phyloP scores from a whole-genome alignment of 192 early-diverging fungal species.

The Backusella luteola region DNA sequence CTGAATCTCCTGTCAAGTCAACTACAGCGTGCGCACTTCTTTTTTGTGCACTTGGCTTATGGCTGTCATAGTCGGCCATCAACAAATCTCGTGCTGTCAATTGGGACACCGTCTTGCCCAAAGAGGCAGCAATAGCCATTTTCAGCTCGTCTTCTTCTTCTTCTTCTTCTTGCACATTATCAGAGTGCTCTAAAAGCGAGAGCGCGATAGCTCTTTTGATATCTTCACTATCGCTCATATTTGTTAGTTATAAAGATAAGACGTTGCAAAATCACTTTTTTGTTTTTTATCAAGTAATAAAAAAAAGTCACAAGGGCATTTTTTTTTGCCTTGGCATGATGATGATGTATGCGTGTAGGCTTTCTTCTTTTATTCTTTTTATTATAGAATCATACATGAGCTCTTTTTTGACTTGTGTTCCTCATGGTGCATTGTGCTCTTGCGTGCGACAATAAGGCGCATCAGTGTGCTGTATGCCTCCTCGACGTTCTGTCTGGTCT shows the following conservation, averaged over 20 bases:
- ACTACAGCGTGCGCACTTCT: neutral
- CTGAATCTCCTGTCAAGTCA: neutral
- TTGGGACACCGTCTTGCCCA: slow-evolving; percentile 30
- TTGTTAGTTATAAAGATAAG: neutral
- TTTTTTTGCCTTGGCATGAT: neutral
- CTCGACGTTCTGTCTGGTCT: slow-evolving; percentile 79
- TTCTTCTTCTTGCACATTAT: slow-evolving; percentile 16
- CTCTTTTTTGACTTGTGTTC: slow-evolving; percentile 36
- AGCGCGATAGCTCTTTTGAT: slow-evolving; percentile 18
- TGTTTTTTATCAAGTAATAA: neutral
- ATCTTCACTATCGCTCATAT: slow-evolving; percentile 8
- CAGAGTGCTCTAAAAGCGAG: slow-evolving; percentile 18
- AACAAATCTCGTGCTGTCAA: slow-evolving; percentile 31
- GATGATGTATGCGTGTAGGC: neutral
- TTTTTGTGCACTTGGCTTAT: neutral
- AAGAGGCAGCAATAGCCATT: slow-evolving; percentile 32
- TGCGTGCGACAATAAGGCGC: slow-evolving; percentile 72
- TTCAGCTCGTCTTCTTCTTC: slow-evolving; percentile 30
- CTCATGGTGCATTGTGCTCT: slow-evolving; percentile 35
- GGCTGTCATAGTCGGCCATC: neutral
- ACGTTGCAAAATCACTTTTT: neutral
- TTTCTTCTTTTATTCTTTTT: neutral
- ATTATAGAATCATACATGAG: slow-evolving; percentile 37
- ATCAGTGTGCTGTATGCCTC: slow-evolving; percentile 72
- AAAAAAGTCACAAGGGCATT: neutral